These are phyloP conservation scores for Arachis hypogaea DNA, from an alignment of 306 rosid genomes.

Conservation along the genomic window DNA sequence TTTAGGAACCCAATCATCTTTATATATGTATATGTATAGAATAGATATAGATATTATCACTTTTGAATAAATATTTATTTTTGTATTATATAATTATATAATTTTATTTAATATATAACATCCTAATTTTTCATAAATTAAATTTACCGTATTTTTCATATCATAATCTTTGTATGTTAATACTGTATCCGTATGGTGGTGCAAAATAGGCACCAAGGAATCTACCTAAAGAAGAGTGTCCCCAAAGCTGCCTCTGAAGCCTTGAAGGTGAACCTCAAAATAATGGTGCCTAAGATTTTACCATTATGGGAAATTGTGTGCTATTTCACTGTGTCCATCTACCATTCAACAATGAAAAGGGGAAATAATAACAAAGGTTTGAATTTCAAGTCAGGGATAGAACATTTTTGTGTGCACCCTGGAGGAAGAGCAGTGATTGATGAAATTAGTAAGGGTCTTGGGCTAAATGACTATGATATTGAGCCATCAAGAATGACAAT, in stretches of 20 bases:
- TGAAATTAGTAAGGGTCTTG: slow-evolving; percentile 55
- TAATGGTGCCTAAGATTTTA: slow-evolving; percentile 49
- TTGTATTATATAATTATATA: too few species aligned
- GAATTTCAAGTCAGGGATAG: slow-evolving; percentile 54
- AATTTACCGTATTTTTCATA: too few species aligned
- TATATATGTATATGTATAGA: too few species aligned
- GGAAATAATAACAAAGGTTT: slow-evolving; percentile 6
- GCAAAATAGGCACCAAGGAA: slow-evolving; percentile 35
- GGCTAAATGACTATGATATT: slow-evolving; percentile 49
- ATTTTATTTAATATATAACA: too few species aligned
- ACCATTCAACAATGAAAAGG: neutral
- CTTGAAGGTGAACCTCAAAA: slow-evolving; percentile 50
- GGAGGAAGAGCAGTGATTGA: slow-evolving; percentile 60
- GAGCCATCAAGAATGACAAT: slow-evolving; percentile 72
- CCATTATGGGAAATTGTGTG: slow-evolving; percentile 51
- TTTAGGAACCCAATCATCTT: too few species aligned
- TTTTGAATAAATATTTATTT: too few species aligned
- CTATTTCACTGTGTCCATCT: slow-evolving; percentile 22
- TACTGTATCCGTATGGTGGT: too few species aligned
- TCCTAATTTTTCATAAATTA: too few species aligned
- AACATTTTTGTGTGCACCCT: slow-evolving; percentile 70
- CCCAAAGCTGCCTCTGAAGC: slow-evolving; percentile 54
- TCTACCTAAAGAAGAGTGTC: slow-evolving; percentile 54
- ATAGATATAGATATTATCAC: too few species aligned
- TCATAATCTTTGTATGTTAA: too few species aligned